Evolutionary conservation across 805 yeast species (phyloP).

Genomic region (Starmerella bacillaris): DNA sequence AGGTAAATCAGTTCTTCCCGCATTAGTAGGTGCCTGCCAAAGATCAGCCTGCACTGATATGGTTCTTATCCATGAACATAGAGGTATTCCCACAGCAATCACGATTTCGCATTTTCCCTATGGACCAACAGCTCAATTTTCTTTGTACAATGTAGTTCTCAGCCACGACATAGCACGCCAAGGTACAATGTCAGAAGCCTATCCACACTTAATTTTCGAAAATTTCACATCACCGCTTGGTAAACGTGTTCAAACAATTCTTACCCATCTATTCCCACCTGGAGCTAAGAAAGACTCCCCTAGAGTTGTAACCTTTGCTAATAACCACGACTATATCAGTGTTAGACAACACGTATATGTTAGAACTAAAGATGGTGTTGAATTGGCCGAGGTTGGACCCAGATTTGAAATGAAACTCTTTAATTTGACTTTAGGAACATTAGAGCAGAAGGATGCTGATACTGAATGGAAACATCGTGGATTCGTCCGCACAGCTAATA

Average conservation of each 20-base stretch:
- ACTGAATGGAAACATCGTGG: constrained; percentile 93
- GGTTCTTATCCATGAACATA: constrained; percentile 77
- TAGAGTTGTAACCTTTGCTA: constrained; percentile 82
- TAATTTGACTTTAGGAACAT: constrained; percentile 72
- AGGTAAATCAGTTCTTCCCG: constrained; percentile 79
- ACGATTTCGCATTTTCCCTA: constrained; percentile 93
- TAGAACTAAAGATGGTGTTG: constrained; percentile 71
- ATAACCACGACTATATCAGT: constrained; percentile 76
- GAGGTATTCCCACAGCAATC: constrained; percentile 93
- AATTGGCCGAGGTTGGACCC: constrained; percentile 95
- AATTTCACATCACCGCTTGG: constrained; percentile 72
- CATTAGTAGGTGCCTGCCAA: constrained; percentile 67
- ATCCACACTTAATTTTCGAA: constrained; percentile 87
- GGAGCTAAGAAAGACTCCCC: constrained; percentile 85
- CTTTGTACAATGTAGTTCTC: constrained; percentile 81
- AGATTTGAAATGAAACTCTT: constrained; percentile 89
- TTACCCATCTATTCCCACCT: constrained; percentile 86
- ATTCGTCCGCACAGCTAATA: constrained; percentile 84
- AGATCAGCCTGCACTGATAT: constrained; percentile 69
- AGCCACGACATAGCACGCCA: constrained; percentile 78
- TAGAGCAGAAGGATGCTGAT: constrained; percentile 92
- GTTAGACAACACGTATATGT: constrained; percentile 94
- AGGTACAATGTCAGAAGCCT: constrained; percentile 78
- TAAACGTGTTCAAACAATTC: constrained; percentile 54
- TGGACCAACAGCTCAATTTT: constrained; percentile 91